phyloP scores from a whole-genome alignment of 2,329 filamentous ascomycete genomes.

The Gremmenia infestans region DNA sequence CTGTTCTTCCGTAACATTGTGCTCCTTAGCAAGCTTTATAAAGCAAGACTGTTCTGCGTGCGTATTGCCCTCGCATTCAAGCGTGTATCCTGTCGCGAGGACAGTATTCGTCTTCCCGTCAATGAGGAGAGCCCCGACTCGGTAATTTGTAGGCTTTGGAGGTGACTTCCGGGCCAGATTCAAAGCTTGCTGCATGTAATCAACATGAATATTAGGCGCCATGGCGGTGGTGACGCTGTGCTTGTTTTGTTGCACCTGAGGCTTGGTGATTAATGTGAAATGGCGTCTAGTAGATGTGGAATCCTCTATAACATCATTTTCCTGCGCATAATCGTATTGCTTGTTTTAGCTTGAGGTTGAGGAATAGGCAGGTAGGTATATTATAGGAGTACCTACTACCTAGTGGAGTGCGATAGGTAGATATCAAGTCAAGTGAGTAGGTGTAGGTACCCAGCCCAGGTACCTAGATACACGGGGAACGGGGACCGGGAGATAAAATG shows the following conservation, averaged over 20 bases:
- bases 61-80: conserved; percentile 88
- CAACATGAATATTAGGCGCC: conserved; percentile 18
- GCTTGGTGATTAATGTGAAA: not conserved
- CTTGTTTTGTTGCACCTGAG: not conserved
- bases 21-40: conserved; percentile 57
- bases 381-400: too few relatives aligned
- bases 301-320: not conserved
- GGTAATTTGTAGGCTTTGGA: conserved; percentile 84
- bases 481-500: too few relatives aligned
- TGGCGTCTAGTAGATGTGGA: not conserved
- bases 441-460: too few relatives aligned
- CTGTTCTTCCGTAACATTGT: conserved; percentile 47
- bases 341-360: too few relatives aligned
- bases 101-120: conserved; percentile 51
- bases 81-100: conserved; percentile 79
- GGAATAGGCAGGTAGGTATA: too few relatives aligned
- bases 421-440: too few relatives aligned
- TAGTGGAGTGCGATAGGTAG: too few relatives aligned
- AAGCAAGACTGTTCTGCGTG: conserved; percentile 95
- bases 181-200: conserved; percentile 67
- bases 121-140: conserved; percentile 87
- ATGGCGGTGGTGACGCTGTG: not conserved
- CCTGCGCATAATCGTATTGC: too few relatives aligned
- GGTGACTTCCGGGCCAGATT: conserved; percentile 73
- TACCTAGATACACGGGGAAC: too few relatives aligned